A percentile compares a stretch with the other conserved stretches of the same genome.
Evolutionary conservation across 2,329 filamentous ascomycete genomes (phyloP).

Genomic region (Didymella glomerata): DNA sequence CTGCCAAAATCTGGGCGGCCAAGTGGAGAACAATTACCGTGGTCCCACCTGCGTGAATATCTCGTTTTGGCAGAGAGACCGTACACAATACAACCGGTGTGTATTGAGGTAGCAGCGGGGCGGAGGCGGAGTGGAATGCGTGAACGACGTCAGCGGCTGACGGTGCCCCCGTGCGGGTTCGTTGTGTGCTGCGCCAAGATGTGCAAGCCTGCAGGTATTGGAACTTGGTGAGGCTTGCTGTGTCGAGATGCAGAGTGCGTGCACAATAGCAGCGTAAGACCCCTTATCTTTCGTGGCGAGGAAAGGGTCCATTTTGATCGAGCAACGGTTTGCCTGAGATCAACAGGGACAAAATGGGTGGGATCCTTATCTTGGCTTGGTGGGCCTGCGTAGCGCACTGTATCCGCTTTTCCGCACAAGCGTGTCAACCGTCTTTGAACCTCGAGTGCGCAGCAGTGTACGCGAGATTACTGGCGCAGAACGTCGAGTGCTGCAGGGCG

Average conservation of each 20-base stretch:
- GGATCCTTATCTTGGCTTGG: conserved; percentile 17
- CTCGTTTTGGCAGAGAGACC: conserved; percentile 5
- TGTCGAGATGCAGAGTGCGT: neutral
- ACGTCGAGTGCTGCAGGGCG: conserved; percentile 1
- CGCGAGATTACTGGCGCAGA: conserved; percentile 9
- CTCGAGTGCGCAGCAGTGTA: neutral
- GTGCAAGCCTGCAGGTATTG: neutral
- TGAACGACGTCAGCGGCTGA: conserved; percentile 22
- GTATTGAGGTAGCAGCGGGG: conserved; percentile 13
- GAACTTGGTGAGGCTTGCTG: conserved; percentile 5
- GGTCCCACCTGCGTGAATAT: conserved; percentile 10
- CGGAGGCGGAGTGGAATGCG: conserved; percentile 11
- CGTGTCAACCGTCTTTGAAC: conserved; percentile 19
- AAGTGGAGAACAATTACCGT: conserved; percentile 9
- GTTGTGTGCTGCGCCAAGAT: conserved; percentile 9
- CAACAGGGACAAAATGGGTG: conserved; percentile 9
- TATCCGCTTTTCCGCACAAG: conserved; percentile 16
- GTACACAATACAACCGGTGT: conserved; percentile 8
- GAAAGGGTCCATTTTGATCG: conserved; percentile 7
- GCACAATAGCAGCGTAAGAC: neutral
- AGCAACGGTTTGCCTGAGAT: neutral
- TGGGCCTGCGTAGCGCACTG: conserved; percentile 10
- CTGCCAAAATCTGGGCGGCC: conserved; percentile 4
- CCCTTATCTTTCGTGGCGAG: neutral
- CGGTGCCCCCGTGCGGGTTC: neutral